A percentile compares a stretch with the other conserved stretches of the same genome.
Conservation (phyloP, 2,329 filamentous ascomycete genomes). For the Botrytis cinerea region DNA sequence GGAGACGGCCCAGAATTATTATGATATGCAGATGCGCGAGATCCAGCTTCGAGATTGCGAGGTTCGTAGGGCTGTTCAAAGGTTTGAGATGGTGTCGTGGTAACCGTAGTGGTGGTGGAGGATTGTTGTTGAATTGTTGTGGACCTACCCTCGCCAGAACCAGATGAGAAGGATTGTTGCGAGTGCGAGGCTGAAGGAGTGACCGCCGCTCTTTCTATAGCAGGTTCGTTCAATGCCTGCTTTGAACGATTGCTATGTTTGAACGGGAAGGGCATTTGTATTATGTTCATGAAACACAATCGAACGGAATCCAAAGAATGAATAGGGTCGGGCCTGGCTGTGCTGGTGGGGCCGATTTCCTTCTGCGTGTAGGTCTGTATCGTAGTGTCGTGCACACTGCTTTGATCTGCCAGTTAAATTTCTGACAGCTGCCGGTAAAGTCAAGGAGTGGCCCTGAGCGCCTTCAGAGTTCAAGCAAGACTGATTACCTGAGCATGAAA, state of each 20-base stretch:
- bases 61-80: constrained; percentile 30
- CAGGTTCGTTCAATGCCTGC: constrained; percentile 39
- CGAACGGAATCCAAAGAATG: constrained; percentile 12
- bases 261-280: constrained; percentile 41
- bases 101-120: constrained; percentile 17
- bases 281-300: constrained; percentile 24
- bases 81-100: constrained; percentile 25
- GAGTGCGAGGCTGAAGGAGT: constrained; percentile 26
- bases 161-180: constrained; percentile 25
- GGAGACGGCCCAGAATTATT: constrained; percentile 31
- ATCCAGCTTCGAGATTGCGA: constrained; percentile 31
- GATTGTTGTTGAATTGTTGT: constrained; percentile 27
- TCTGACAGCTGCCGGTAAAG: constrained; percentile 17
- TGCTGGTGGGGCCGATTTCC: constrained; percentile 24
- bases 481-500: constrained; percentile 15
- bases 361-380: constrained; percentile 10
- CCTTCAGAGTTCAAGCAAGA: constrained; percentile 18
- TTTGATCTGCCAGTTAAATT: constrained; percentile 17
- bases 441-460: constrained; percentile 18
- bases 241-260: constrained; percentile 42
- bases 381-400: constrained; percentile 12
- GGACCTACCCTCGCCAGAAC: constrained; percentile 28
- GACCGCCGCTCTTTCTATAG: constrained; percentile 26
- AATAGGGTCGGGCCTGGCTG: constrained; percentile 24
- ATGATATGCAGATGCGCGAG: constrained; percentile 34